These are phyloP conservation scores for Cladosporium sp. DNA, from an alignment of 2,329 filamentous ascomycete species.

Conservation along the genomic window DNA sequence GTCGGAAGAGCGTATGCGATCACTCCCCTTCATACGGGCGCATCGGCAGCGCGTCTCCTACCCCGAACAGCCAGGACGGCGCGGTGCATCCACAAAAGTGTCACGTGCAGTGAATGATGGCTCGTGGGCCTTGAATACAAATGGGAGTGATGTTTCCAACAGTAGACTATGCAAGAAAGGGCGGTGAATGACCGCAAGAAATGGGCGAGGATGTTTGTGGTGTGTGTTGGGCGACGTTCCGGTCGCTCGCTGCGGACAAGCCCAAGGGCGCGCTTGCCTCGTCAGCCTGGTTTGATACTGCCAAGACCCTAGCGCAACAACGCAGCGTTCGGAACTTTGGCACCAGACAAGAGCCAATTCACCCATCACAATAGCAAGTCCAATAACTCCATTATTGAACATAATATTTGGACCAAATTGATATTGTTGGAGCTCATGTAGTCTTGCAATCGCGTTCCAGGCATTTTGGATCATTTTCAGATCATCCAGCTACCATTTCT, in stretches of 20 bases:
- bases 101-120: not conserved
- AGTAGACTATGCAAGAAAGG: not conserved
- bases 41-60: constrained; percentile 7
- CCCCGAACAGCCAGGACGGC: not conserved
- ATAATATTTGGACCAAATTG: not conserved
- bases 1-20: not conserved
- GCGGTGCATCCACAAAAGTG: constrained; percentile 4
- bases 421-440: not conserved
- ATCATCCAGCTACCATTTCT: not conserved
- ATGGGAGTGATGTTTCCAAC: not conserved
- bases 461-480: not conserved
- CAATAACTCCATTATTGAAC: not conserved
- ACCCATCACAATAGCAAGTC: not conserved
- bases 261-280: not conserved
- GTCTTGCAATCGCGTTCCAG: not conserved
- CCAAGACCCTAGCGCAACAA: not conserved
- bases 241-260: not conserved
- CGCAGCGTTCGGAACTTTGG: not conserved
- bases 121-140: not conserved
- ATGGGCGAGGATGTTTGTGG: not conserved
- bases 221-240: not conserved
- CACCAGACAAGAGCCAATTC: not conserved
- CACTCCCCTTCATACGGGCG: not conserved
- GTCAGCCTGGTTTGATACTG: not conserved
- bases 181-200: not conserved